Base-by-base conservation (phyloP, 176 grass and related monocot genomes). In the Themeda triandra region DNA sequence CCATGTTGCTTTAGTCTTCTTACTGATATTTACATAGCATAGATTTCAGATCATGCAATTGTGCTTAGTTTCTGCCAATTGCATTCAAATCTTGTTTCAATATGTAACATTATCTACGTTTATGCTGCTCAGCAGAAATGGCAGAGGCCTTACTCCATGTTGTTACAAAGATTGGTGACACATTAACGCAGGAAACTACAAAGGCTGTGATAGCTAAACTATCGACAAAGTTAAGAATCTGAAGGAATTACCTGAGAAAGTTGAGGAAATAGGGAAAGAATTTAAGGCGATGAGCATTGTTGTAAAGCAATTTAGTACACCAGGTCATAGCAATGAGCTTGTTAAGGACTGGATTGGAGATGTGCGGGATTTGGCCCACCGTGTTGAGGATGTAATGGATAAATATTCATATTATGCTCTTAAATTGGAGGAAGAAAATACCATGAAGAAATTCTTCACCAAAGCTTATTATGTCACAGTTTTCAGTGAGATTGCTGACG, bases 381-480 rank as follows among this genome's bases (percentile, higher is more conserved):
- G 0, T 63, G 80, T 63, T 72, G 68, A 82, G 37, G 68, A 82
- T 82, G 68, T 73, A 14, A 73, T 73, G 35, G 81, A 83, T 21
- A 83, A 24, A 83, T 75, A 83, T 8, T 37, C 59, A 19, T 84
- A 76, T 21, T 23, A 84, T 11, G 12, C 23, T 36, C 29, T 28
- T 84, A 18, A 66, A 53, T 9, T 39, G 15, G 59, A 66, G 40
- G 71, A 66, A 51, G 71, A 84, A 84, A 33, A 63, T 48, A 19
- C 1, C 0, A 1, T 66, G 41, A 60, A 31, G 21, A 63, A 35
- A 37, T 1, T 75, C 2, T 33, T 66, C 14, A 13, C 31, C 9
- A 45, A 73, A 48, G 54, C 71, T 7, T 2, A 66, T 23, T 84
- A 84, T 53, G 23, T 15, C 29, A 6, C 0, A 13, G 6, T 76